Evolutionary conservation across 2,329 filamentous ascomycete species (phyloP).

Genomic region (Epicoccum sorghinum): DNA sequence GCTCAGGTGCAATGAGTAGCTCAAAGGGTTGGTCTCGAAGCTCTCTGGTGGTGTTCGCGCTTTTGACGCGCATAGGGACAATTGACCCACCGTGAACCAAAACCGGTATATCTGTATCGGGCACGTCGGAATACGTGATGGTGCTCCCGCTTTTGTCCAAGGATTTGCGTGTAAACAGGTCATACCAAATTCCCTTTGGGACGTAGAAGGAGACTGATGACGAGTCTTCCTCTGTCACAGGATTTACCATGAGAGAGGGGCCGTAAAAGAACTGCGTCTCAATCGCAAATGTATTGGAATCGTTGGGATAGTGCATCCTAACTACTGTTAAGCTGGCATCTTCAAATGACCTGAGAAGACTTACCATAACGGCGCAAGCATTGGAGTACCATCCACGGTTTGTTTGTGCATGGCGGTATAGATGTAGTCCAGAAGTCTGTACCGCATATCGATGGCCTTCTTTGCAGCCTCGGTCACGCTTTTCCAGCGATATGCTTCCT

Average conservation of each 20-base stretch:
- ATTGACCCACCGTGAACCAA: conserved; percentile 69
- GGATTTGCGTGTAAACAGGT: conserved; percentile 41
- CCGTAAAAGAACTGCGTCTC: conserved; percentile 65
- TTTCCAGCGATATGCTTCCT: conserved; percentile 65
- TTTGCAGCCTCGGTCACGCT: conserved; percentile 68
- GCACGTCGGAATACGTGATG: conserved; percentile 55
- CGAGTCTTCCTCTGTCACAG: conserved; percentile 58
- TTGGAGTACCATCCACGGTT: conserved; percentile 66
- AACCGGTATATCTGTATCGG: conserved; percentile 63
- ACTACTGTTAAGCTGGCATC: neutral
- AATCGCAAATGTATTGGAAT: conserved; percentile 57
- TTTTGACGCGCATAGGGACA: conserved; percentile 62
- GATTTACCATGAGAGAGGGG: conserved; percentile 61
- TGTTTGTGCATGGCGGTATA: conserved; percentile 73
- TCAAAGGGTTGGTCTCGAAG: conserved; percentile 71
- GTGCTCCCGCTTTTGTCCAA: conserved; percentile 47
- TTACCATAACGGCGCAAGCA: conserved; percentile 73
- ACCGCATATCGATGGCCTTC: conserved; percentile 73
- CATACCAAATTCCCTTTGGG: conserved; percentile 61
- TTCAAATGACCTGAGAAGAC: conserved; percentile 41
- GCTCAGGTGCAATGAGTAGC: conserved; percentile 70
- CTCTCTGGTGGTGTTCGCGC: conserved; percentile 67
- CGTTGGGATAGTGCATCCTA: conserved; percentile 67
- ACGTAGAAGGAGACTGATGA: conserved; percentile 63
- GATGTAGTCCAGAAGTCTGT: conserved; percentile 78